phyloP scores from a whole-genome alignment of 352 stramenopile genomes.

The Pythium aristosporum region DNA sequence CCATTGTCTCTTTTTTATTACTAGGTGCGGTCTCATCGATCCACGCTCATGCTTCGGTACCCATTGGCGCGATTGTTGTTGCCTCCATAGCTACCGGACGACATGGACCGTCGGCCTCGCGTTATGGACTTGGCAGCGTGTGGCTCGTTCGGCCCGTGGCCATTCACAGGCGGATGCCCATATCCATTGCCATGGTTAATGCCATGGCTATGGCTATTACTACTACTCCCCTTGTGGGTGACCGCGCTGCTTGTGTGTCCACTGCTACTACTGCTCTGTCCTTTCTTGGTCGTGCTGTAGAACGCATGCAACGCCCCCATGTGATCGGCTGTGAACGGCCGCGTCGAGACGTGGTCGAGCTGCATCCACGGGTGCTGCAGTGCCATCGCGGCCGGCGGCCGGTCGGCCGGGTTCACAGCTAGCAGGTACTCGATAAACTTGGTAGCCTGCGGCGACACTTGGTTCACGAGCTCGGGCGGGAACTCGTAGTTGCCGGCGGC shows the following conservation, averaged over 20 bases:
- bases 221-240: no score
- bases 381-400: slow-evolving; percentile 57
- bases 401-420: slow-evolving; percentile 51
- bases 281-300: slow-evolving; percentile 21
- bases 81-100: slow-evolving; percentile 19
- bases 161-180: background rate
- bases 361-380: slow-evolving; percentile 77
- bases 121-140: slow-evolving; percentile 1
- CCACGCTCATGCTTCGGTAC: no score
- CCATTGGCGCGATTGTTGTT: background rate
- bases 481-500: slow-evolving; percentile 56
- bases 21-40: no score
- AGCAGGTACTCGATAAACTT: slow-evolving; percentile 84
- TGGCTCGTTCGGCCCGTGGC: background rate
- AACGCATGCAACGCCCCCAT: slow-evolving; percentile 50
- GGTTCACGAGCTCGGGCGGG: slow-evolving; percentile 44
- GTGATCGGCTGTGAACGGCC: slow-evolving; percentile 44
- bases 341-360: slow-evolving; percentile 31
- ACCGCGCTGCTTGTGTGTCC: no score
- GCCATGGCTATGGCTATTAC: no score
- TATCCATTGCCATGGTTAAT: background rate
- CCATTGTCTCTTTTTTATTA: no score
- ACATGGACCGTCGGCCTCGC: slow-evolving; percentile 1
- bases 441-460: slow-evolving; percentile 59
- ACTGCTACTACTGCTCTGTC: background rate